Evolutionary conservation across 306 rosid genomes (phyloP).

Genomic region (Corylus heterophylla): DNA sequence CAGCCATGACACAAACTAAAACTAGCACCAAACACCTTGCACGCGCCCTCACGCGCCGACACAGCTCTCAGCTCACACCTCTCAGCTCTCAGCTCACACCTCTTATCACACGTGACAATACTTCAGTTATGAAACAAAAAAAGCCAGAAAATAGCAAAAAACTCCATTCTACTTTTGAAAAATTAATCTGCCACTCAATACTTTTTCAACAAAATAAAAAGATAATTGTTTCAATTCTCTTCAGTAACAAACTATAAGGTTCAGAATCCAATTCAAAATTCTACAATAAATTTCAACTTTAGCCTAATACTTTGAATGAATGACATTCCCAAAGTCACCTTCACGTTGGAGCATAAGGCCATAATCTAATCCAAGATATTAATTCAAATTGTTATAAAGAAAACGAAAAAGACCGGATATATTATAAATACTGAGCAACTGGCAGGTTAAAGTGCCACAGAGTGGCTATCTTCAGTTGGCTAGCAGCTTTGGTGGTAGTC

Average conservation of each 20-base stretch:
- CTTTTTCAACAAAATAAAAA: not conserved
- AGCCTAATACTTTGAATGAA: not conserved
- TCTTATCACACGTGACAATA: no score
- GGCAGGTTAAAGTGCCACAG: not conserved
- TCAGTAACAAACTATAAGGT: not conserved
- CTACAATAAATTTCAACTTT: not conserved
- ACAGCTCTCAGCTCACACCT: no score
- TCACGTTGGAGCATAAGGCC: not conserved
- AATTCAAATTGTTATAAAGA: not conserved
- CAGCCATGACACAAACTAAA: no score
- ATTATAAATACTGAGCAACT: not conserved
- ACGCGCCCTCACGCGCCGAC: no score
- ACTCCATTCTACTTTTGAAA: not conserved
- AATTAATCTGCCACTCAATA: not conserved
- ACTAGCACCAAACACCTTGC: no score
- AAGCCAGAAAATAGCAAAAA: no score
- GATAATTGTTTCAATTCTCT: not conserved
- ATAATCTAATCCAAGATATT: not conserved
- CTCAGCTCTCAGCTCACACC: no score
- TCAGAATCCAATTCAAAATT: not conserved
- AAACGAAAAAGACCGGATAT: no score
- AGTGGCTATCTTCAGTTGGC: not conserved
- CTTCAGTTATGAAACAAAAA: no score
- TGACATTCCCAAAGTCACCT: not conserved
- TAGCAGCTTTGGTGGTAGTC: not conserved